A percentile compares a stretch with the other conserved stretches of the same genome.
These are phyloP conservation scores for Fomitopsis pulvina DNA, from an alignment of 768 basidiomycete species.

Conservation along the genomic window DNA sequence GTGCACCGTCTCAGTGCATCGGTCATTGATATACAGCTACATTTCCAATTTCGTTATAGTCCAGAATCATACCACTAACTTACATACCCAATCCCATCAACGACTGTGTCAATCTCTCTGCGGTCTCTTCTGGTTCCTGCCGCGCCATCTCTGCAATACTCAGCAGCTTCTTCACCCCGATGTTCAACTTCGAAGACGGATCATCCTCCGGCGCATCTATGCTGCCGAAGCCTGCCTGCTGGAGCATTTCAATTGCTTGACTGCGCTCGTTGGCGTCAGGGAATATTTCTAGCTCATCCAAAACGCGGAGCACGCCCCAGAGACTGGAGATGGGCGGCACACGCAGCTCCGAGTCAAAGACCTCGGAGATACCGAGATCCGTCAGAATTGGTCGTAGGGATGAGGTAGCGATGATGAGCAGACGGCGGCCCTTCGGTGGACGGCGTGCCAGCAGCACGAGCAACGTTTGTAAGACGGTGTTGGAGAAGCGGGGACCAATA, in stretches of 20 bases:
- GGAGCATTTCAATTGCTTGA: slow-evolving; percentile 57
- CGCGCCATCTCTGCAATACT: slow-evolving; percentile 93
- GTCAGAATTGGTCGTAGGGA: slow-evolving; percentile 80
- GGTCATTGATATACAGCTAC: too few species aligned
- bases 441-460: slow-evolving; percentile 82
- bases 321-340: slow-evolving; percentile 79
- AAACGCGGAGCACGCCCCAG: slow-evolving; percentile 62
- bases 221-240: slow-evolving; percentile 65
- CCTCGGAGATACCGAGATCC: slow-evolving; percentile 84
- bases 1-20: too few species aligned
- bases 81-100: slow-evolving; percentile 49
- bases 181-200: slow-evolving; percentile 44
- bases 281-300: slow-evolving; percentile 80
- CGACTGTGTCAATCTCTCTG: slow-evolving; percentile 57
- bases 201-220: slow-evolving; percentile 31
- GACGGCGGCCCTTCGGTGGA: slow-evolving; percentile 92
- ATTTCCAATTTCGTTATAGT: too few species aligned
- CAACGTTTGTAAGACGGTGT: slow-evolving; percentile 84
- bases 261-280: slow-evolving; percentile 43
- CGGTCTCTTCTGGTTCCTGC: slow-evolving; percentile 85
- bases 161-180: slow-evolving; percentile 93
- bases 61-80: too few species aligned
- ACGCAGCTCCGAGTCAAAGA: slow-evolving; percentile 82
- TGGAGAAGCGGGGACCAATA: slow-evolving; percentile 95
- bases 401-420: slow-evolving; percentile 88